These are phyloP conservation scores for Papilionanthe hybrid DNA, from an alignment of 116 monocot species.

Conservation along the genomic window DNA sequence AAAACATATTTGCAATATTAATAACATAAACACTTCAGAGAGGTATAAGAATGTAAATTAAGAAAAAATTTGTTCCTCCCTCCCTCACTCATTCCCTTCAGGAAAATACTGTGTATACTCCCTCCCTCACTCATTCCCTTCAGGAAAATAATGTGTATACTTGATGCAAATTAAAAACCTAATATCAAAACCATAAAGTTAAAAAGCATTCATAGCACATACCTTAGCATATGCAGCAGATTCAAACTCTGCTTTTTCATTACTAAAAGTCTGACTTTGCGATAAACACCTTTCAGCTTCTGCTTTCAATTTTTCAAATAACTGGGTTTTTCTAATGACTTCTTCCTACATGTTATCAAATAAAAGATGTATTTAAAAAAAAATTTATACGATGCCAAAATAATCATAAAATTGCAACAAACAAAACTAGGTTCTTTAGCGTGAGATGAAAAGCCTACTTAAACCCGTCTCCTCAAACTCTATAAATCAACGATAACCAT, in stretches of 20 bases:
- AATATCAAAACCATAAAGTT: conserved; percentile 2
- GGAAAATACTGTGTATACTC: background rate
- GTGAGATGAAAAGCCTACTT: background rate
- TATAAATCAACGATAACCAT: background rate
- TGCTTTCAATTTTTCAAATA: conserved; percentile 60
- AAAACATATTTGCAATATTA: too few relatives aligned
- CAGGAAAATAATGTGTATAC: background rate
- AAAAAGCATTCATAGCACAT: conserved; percentile 12
- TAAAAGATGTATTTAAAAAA: background rate
- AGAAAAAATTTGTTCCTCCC: background rate
- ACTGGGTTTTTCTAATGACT: conserved; percentile 68
- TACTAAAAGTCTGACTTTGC: conserved; percentile 69
- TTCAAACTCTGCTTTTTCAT: conserved; percentile 76
- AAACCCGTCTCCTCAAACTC: background rate
- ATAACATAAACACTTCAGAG: background rate
- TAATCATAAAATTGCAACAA: background rate
- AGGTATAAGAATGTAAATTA: background rate
- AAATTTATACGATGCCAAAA: background rate
- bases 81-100: background rate
- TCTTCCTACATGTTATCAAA: conserved; percentile 51
- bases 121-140: background rate
- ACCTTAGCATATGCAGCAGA: conserved; percentile 72
- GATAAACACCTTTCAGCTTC: conserved; percentile 83
- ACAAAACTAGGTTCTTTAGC: background rate
- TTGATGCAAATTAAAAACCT: background rate